Evolutionary conservation across 345 rosid species (phyloP).

Genomic region (Linum lewisii): DNA sequence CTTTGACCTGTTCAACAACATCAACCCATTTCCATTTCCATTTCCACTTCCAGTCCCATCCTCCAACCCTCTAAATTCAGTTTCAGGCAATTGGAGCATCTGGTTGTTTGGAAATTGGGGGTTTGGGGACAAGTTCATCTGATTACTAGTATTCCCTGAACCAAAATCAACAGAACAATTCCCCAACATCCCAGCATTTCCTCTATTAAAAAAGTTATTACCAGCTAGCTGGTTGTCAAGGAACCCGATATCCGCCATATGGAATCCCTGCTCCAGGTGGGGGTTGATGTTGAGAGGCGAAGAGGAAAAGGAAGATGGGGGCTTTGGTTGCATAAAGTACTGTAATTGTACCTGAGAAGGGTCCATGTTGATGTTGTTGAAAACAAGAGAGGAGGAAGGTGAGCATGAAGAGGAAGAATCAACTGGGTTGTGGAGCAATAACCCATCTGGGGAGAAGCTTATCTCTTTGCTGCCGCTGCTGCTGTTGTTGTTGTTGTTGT

Average conservation of each 20-base stretch:
- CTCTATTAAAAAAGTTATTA: slow-evolving; percentile 26
- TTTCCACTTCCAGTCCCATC: no score
- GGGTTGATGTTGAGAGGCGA: slow-evolving; percentile 25
- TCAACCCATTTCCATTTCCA: slow-evolving; percentile 17
- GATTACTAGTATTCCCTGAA: slow-evolving; percentile 25
- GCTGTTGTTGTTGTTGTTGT: no score
- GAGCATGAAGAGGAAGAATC: slow-evolving; percentile 56
- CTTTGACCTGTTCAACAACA: slow-evolving; percentile 42
- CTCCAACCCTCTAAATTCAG: slow-evolving; percentile 30
- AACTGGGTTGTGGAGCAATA: slow-evolving; percentile 27
- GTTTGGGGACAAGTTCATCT: slow-evolving; percentile 27
- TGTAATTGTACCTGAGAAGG: slow-evolving; percentile 54
- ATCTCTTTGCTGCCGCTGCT: no score
- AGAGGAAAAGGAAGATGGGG: neutral
- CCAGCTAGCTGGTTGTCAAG: no score
- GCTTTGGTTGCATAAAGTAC: slow-evolving; percentile 38
- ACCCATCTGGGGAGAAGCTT: slow-evolving; percentile 22
- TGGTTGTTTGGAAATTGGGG: slow-evolving; percentile 19
- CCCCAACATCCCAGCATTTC: slow-evolving; percentile 20
- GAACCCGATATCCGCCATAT: slow-evolving; percentile 42
- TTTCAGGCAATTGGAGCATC: slow-evolving; percentile 30
- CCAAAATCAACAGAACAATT: slow-evolving; percentile 29
- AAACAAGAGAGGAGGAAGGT: slow-evolving; percentile 46
- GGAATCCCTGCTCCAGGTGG: slow-evolving; percentile 38
- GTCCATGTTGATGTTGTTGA: slow-evolving; percentile 55